Conservation (phyloP, 1,284 basidiomycete genomes). For the Papiliotrema terrestris region DNA sequence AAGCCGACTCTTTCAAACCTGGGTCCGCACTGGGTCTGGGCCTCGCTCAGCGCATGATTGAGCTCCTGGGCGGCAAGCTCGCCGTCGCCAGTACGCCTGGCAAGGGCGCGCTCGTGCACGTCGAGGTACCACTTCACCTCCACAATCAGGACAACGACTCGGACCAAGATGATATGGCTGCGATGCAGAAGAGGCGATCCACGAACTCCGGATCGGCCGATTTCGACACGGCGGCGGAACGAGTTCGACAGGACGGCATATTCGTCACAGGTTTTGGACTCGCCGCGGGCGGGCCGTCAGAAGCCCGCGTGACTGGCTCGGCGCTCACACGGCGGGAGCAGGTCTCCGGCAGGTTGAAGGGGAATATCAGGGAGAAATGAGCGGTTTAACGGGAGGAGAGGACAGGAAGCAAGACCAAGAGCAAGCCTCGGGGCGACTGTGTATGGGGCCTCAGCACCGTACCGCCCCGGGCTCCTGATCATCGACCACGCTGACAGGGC, state of each 20-base stretch:
- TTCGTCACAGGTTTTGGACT: constrained; percentile 24
- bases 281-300: background rate
- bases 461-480: too few species aligned
- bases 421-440: too few species aligned
- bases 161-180: constrained; percentile 11
- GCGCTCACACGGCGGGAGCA: too few species aligned
- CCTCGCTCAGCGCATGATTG: constrained; percentile 28
- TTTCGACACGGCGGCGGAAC: background rate
- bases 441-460: too few species aligned
- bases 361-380: too few species aligned
- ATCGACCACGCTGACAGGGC: too few species aligned
- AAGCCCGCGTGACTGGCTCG: too few species aligned
- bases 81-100: constrained; percentile 18
- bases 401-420: too few species aligned
- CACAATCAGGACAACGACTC: constrained; percentile 16
- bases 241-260: constrained; percentile 27
- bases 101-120: constrained; percentile 28
- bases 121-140: constrained; percentile 26
- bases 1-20: constrained; percentile 28
- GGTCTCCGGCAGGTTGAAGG: too few species aligned
- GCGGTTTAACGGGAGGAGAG: too few species aligned
- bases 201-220: background rate
- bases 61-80: constrained; percentile 29
- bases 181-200: background rate
- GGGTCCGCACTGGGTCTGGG: constrained; percentile 27